Base-by-base conservation (phyloP, 208 protist species). In the Wallacemonas sp. region DNA sequence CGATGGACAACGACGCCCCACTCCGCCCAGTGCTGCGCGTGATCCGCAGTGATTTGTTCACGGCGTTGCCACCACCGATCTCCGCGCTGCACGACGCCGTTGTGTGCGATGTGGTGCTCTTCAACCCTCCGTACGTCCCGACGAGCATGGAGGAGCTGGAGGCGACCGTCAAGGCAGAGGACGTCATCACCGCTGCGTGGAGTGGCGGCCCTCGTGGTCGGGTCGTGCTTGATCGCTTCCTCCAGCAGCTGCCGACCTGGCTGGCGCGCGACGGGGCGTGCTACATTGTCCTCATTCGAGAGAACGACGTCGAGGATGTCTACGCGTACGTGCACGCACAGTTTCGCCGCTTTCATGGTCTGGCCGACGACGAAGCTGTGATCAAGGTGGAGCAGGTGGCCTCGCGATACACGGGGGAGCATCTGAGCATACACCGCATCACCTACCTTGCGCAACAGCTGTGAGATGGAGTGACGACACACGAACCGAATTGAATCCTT, bases 81-180 rank as follows among this genome's bases (percentile, higher is more conserved):
- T 14, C 36, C 10, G 36, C 20, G 33, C 16, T 39, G 25, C 29
- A 57, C n/a, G n/a, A n/a, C n/a, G n/a, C n/a, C n/a, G n/a, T n/a
- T n/a, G n/a, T n/a, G 11, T 91, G 92, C 64, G 91, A 96, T 61
- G 70, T 94, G 1, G 66, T 96, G 7, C 71, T 96, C 20, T 94
- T 94, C 67, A 96, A 96, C 57, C 91, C 91, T 12, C 91, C 91
- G 8, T 96, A 96, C 67, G 91, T 96, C 31, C 91, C 91, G 20
- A 96, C 91, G 1, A 88, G 78, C 11, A 73, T 85, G 66, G 81
- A 82, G 63, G 88, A 96, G 76, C 68, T 96, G 23, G 26, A 88
- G 42, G 41, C 73, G 2, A 89, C 91, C 2, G 64, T 86, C 3
- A 49, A 65, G 7, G 41, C 78, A 49, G 65, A 73, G 31, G 85